Evolutionary conservation across 192 early-diverging fungal genomes (phyloP), one percentile per base, ranked within the genome.

Genomic region (Gigaspora rosea): DNA sequence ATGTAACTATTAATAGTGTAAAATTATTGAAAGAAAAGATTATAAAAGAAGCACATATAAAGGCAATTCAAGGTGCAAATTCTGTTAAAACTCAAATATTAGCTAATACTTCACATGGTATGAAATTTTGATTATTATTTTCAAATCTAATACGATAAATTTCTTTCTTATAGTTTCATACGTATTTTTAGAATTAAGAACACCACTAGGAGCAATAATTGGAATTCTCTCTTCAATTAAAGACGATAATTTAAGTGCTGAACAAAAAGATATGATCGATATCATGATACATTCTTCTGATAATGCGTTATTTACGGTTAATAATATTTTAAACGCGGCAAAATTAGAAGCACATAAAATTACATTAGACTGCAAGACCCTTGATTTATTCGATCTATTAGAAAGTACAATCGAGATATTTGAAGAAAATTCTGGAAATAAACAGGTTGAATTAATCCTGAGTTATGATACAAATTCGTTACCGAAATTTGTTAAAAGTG

Each of bases 201-300:
- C 80, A 68, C 80, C 83, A 15, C 79, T 84, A 15, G 83, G 83
- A 48, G 83, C 83, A 4, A 84, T 84, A 65, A 78, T 84, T 1
- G 83, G 83, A 51, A 79, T 80, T 20, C 70, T 84, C 8, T 82
- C 80, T 36, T 80, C 83, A 46, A 61, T 84, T 8, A 81, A 84
- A 64, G 83, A 82, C 15, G 79, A 80, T 22, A 73, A 76, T 18
- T 57, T 84, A 61, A 78, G 77, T 3, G 75, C 75, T 22, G 83
- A 84, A 22, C 83, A 84, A 62, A 76, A 71, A 33, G 83, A 84
- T 22, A 84, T 84, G 83, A 71, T 84, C 64, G 78, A 84, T 61
- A 82, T 84, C 32, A 84, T 84, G 83, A 79, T 80, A 32, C 75
- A 80, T 54, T 80, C 83, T 12, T 82, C 80, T 36, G 80, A 84